A percentile compares a stretch with the other conserved stretches of the same genome.
phyloP scores from a whole-genome alignment of 805 yeast genomes.

The Metschnikowia sp. region DNA sequence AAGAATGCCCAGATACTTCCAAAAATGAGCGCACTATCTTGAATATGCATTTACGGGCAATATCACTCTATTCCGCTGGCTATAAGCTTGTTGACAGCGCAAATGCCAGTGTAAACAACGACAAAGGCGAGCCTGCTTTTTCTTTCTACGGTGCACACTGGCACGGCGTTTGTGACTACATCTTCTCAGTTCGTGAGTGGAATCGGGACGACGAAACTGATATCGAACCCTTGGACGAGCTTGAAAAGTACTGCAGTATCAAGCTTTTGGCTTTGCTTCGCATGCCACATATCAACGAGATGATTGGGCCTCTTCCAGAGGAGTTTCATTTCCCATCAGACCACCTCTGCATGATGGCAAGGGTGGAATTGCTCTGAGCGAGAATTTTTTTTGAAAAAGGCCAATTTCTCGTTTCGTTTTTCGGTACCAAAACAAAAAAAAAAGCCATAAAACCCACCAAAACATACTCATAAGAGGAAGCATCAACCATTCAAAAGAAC shows the following conservation, averaged over 20 bases:
- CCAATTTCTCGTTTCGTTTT: no score
- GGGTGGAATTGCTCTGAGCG: conserved; percentile 1
- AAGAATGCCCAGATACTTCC: no score
- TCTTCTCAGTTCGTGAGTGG: conserved; percentile 1
- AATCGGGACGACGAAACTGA: neutral
- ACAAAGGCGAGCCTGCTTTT: neutral
- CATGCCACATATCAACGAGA: neutral
- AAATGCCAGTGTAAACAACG: conserved; percentile 30
- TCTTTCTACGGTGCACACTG: conserved; percentile 1
- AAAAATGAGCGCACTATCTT: neutral
- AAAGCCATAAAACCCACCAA: no score
- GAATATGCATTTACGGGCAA: neutral
- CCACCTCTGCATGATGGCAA: conserved; percentile 8
- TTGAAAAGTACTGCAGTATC: neutral
- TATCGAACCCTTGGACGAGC: neutral
- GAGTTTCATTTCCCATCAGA: conserved; percentile 1
- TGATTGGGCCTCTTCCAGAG: neutral
- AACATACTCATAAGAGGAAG: no score
- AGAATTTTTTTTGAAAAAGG: neutral
- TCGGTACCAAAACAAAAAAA: no score
- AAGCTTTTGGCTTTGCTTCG: conserved; percentile 6
- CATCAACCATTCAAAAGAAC: no score
- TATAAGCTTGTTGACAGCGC: neutral
- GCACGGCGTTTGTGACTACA: conserved; percentile 2
- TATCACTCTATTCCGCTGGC: conserved; percentile 3